Evolutionary conservation across 345 rosid genomes (phyloP).

Genomic region (Hibiscus trionum): DNA sequence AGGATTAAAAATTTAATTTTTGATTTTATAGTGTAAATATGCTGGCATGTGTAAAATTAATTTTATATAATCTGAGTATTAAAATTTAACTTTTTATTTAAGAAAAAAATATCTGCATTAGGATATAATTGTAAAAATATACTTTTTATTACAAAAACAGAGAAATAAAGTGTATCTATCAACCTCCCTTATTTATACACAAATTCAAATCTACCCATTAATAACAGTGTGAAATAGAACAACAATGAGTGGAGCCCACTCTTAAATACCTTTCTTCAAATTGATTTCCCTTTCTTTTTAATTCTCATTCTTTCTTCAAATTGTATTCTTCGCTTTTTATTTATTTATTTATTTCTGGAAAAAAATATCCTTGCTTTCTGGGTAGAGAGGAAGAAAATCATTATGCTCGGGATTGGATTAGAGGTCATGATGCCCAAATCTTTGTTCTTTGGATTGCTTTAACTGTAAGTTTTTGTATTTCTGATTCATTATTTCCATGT

Average conservation of each 20-base stretch:
- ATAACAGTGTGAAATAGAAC: background rate
- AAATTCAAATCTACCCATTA: background rate
- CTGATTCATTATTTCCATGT: slow-evolving; percentile 11
- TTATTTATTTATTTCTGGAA: too few species aligned
- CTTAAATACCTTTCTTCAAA: slow-evolving; percentile 11
- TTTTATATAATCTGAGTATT: too few species aligned
- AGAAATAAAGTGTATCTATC: background rate
- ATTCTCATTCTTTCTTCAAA: background rate
- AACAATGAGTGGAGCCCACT: slow-evolving; percentile 15
- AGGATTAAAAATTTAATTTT: too few species aligned
- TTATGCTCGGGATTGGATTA: slow-evolving; percentile 12
- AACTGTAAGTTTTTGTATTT: slow-evolving; percentile 18
- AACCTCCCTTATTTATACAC: background rate
- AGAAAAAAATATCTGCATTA: background rate
- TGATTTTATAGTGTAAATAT: too few species aligned
- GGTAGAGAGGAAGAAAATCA: background rate
- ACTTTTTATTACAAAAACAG: background rate
- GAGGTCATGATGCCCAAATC: background rate
- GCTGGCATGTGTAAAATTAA: too few species aligned
- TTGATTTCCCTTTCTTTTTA: background rate
- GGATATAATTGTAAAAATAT: background rate
- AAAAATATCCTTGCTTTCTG: background rate
- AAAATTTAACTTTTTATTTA: too few species aligned
- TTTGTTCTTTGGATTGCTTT: slow-evolving; percentile 20
- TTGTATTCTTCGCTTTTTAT: background rate